phyloP scores from a whole-genome alignment of 495 filamentous ascomycete species.

The Rhypophila decipiens region DNA sequence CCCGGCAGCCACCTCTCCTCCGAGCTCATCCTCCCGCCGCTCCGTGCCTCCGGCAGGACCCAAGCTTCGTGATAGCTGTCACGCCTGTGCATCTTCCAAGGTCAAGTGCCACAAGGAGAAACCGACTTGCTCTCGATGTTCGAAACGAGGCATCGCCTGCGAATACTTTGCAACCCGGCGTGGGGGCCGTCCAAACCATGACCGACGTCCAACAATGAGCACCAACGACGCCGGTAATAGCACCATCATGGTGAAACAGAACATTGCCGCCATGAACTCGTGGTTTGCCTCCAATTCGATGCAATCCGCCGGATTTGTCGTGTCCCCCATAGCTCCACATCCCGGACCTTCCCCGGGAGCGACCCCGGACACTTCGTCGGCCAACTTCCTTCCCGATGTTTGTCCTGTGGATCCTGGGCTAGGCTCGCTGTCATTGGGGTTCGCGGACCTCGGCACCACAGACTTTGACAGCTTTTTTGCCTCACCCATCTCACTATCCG shows the following conservation, averaged over 20 bases:
- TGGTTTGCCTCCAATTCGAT: too few relatives aligned
- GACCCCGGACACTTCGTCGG: background rate
- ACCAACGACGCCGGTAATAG: background rate
- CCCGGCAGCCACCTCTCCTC: too few relatives aligned
- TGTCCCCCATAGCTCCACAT: background rate
- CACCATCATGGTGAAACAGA: background rate
- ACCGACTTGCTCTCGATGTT: conserved; percentile 24
- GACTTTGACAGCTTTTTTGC: too few relatives aligned
- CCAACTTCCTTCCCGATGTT: background rate
- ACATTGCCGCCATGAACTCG: too few relatives aligned
- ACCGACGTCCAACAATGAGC: background rate
- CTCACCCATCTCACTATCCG: too few relatives aligned
- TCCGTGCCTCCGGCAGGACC: too few relatives aligned
- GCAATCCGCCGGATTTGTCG: background rate
- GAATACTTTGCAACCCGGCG: conserved; percentile 22
- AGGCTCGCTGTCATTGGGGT: too few relatives aligned
- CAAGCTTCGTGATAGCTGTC: conserved; percentile 13
- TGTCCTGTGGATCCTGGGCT: too few relatives aligned
- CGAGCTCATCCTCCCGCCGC: too few relatives aligned
- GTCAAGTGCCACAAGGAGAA: conserved; percentile 25
- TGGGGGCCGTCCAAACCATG: conserved; percentile 8
- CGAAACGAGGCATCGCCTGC: conserved; percentile 16
- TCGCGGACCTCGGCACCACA: too few relatives aligned
- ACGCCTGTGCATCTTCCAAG: conserved; percentile 20
- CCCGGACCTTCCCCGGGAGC: too few relatives aligned